Base-by-base conservation (phyloP, 148 eudicot species). In the Cornus suecica region DNA sequence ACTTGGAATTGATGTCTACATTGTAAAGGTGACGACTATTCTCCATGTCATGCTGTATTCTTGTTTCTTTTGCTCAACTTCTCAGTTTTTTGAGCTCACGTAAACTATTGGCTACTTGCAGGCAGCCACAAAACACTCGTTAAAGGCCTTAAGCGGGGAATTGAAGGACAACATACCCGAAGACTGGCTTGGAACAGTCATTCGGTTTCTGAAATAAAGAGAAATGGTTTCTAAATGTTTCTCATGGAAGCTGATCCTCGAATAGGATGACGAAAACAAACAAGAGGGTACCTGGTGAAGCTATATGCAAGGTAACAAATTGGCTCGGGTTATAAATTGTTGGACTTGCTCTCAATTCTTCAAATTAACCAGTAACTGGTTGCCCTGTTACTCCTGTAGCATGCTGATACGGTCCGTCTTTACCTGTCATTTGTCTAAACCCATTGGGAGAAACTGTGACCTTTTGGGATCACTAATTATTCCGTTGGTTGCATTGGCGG, bases 51-150 rank as follows among this genome's bases (percentile, higher is more conserved):
- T 34, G 42, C 25, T 61, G 3, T 9, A 30, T 18, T 72, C 22
- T 37, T 10, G 1, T 37, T 37, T 37, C 42, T 37, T 37, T 4
- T 37, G 42, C 8, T 37, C 6, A 4, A 37, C 42, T 73, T 42
- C 4, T 52, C 63, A 25, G 3, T 24, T 2, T 24, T 2, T 28
- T 56, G 60, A 70, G 13, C 45, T 45, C 74, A 24, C 14, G 2
- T 4, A n/a, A 11, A n/a, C 65, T 77, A 64, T 42, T 41, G 27
- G 67, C 16, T 64, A 24, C 62, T 31, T 80, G 29, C 90, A 94
- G 98, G 98, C 97, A 26, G 98, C 93, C 61, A 92, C 97, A n/a
- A 86, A 85, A n/a, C 90, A 94, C 80, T 90, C 97, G 5, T 70
- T 85, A 69, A 90, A 77, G 78, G 98, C 98, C 56, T 83, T 94